Base-by-base conservation (phyloP, 495 filamentous ascomycete genomes). In the Penicillium paradoxum region DNA sequence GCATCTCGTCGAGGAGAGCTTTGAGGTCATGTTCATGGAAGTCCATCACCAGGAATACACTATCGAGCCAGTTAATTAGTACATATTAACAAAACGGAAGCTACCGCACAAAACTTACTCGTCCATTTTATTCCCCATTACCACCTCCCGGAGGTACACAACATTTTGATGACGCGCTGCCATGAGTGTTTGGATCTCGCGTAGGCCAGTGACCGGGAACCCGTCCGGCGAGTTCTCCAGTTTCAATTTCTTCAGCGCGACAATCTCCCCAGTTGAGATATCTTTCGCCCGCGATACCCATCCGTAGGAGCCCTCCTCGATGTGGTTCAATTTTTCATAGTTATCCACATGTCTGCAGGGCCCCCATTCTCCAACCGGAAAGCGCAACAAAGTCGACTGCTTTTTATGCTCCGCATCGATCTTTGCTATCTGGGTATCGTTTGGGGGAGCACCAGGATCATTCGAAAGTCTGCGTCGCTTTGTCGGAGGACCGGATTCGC, bases 21-120 rank as follows among this genome's bases (percentile, higher is more conserved):
- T 95, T 96, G 54, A 98, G 86, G 69, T 98, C 93, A 76, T 98
- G 93, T 76, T 97, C 92, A 64, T 96, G 77, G 74, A 97, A 98
- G 69, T 96, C 91, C 82, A 98, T 91, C 51, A 98, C 93, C 44
- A 98, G 84, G 75, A 87, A 97, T 56, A 96, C 84, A 74, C 89
- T 91, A 66, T 63, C 57, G 49, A 45, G 55, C 48, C 29, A 58
- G 57, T 39, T 41, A 14, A 30, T 61, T 45, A 61, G 55, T 30
- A 17, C 32, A 19, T 15, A 10, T 17, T 5, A 15, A 2, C 11
- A 25, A 11, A 11, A 2, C 2, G 17, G n/a, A 18, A 6, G 0
- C 14, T 2, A 25, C 11, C 24, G 13, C 18, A 45, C 34, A 29
- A 18, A 41, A 75, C 81, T 64, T 75, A 90, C 84, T 89, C 88